Percentiles rank a stretch among this genome's conserved stretches.
Conservation (phyloP, 805 yeast genomes). For the Ogataea dorogensis region DNA sequence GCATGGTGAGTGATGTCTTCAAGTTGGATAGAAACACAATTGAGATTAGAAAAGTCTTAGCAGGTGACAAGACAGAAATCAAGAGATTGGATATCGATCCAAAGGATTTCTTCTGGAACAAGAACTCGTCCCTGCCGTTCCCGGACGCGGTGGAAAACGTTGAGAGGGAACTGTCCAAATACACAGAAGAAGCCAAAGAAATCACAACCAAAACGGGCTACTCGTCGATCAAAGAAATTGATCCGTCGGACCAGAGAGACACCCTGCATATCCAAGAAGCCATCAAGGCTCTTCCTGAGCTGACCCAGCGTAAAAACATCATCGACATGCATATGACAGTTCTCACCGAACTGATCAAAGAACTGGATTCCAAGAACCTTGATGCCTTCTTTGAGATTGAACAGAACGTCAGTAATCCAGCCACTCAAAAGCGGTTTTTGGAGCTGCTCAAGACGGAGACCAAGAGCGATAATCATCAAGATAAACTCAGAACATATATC, state of each 20-base stretch:
- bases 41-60: constrained; percentile 43
- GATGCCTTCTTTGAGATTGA: constrained; percentile 94
- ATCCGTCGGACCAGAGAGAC: constrained; percentile 53
- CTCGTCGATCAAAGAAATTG: constrained; percentile 70
- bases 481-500: constrained; percentile 85
- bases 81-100: constrained; percentile 88
- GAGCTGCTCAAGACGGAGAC: constrained; percentile 53
- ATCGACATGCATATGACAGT: constrained; percentile 98
- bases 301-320: constrained; percentile 81
- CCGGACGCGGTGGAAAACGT: constrained; percentile 99
- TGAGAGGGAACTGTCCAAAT: constrained; percentile 74
- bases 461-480: constrained; percentile 56
- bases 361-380: constrained; percentile 79
- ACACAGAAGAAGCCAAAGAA: constrained; percentile 85
- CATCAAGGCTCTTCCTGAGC: constrained; percentile 86
- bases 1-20: constrained; percentile 92
- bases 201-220: constrained; percentile 76
- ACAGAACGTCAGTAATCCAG: constrained; percentile 68
- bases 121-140: constrained; percentile 84
- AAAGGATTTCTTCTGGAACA: constrained; percentile 86
- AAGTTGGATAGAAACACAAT: constrained; percentile 80
- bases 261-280: constrained; percentile 78
- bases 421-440: constrained; percentile 55
- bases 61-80: constrained; percentile 35
- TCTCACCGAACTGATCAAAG: constrained; percentile 76